A percentile compares a stretch with the other conserved stretches of the same genome.
Evolutionary conservation across 2,329 filamentous ascomycete genomes (phyloP).

Genomic region (Penicillium corylophilum): DNA sequence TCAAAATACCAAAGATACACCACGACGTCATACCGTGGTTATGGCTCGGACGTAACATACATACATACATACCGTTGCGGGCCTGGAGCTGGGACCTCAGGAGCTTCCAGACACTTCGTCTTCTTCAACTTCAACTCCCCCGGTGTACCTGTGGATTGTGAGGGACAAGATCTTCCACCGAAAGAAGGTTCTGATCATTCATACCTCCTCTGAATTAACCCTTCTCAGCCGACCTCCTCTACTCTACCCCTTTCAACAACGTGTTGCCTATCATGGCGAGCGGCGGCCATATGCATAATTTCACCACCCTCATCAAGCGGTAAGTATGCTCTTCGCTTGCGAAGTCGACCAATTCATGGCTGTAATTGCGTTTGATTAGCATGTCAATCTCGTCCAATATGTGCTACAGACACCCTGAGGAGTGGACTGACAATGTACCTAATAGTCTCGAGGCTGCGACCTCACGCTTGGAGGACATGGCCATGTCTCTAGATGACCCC

Average conservation of each 20-base stretch:
- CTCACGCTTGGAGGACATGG: constrained; percentile 93
- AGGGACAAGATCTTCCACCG: neutral
- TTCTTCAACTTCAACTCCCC: constrained; percentile 7
- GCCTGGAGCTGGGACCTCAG: constrained; percentile 19
- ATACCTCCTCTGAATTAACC: neutral
- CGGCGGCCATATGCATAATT: constrained; percentile 83
- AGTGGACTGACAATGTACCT: constrained; percentile 46
- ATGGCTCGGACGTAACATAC: neutral
- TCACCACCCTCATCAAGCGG: constrained; percentile 98
- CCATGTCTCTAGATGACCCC: constrained; percentile 64
- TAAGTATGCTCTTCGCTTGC: constrained; percentile 49
- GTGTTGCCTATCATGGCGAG: constrained; percentile 59
- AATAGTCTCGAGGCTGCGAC: constrained; percentile 93
- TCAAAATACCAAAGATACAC: constrained; percentile 18
- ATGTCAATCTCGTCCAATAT: constrained; percentile 1
- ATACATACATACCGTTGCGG: constrained; percentile 10
- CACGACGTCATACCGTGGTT: constrained; percentile 5
- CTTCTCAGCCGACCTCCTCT: neutral
- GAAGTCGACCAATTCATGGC: neutral
- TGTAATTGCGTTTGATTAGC: neutral
- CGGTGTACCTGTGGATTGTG: constrained; percentile 1
- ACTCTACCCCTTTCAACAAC: constrained; percentile 16
- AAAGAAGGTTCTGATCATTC: neutral
- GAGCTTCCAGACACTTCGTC: constrained; percentile 15
- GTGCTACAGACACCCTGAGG: neutral